These are phyloP conservation scores for Chaetomiaceae sp. DNA, from an alignment of 2,329 filamentous ascomycete species.

Conservation along the genomic window DNA sequence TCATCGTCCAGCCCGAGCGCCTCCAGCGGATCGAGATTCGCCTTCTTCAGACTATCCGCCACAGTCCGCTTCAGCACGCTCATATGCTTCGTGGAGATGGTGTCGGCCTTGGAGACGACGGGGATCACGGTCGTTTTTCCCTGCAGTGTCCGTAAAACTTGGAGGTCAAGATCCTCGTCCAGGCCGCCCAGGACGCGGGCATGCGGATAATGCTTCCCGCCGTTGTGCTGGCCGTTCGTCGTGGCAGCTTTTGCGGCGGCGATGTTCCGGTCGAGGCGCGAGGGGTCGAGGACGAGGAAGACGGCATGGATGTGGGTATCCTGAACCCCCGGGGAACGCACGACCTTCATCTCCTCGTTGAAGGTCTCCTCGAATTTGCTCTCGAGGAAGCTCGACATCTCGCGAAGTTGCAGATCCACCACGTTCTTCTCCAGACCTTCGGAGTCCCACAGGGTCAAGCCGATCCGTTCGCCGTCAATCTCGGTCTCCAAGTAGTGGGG, in stretches of 20 bases:
- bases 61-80: slow-evolving; percentile 82
- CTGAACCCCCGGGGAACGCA: slow-evolving; percentile 83
- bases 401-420: slow-evolving; percentile 86
- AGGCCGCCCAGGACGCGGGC: slow-evolving; percentile 58
- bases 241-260: slow-evolving; percentile 54
- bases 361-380: slow-evolving; percentile 99
- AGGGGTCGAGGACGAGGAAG: slow-evolving; percentile 85
- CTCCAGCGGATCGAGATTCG: slow-evolving; percentile 82
- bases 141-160: slow-evolving; percentile 79
- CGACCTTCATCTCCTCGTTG: slow-evolving; percentile 93
- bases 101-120: slow-evolving; percentile 94
- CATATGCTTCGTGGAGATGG: slow-evolving; percentile 94
- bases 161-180: slow-evolving; percentile 84
- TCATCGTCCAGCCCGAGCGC: slow-evolving; percentile 77
- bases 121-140: slow-evolving; percentile 94
- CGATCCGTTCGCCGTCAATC: slow-evolving; percentile 84
- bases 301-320: slow-evolving; percentile 97
- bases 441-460: slow-evolving; percentile 94
- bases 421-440: slow-evolving; percentile 91
- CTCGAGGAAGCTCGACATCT: slow-evolving; percentile 88
- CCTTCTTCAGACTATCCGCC: slow-evolving; percentile 78
- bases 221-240: slow-evolving; percentile 44
- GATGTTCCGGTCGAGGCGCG: slow-evolving; percentile 77
- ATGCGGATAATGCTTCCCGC: slow-evolving; percentile 38
- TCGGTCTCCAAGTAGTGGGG: slow-evolving; percentile 91